Conservation (phyloP, 2,329 filamentous ascomycete genomes). For the Colletotrichum abscissum region DNA sequence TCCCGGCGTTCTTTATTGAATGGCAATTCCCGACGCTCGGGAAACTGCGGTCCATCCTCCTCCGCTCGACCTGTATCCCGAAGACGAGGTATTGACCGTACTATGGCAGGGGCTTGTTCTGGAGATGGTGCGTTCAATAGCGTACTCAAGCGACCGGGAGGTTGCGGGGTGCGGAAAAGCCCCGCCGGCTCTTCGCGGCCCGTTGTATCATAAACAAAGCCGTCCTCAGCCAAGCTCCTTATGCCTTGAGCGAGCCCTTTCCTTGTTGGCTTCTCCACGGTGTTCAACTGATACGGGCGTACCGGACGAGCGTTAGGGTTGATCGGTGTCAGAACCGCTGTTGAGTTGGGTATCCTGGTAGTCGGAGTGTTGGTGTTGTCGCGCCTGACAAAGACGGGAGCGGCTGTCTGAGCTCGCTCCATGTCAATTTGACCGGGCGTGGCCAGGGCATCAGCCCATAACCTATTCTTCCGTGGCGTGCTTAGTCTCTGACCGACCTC, state of each 20-base stretch:
- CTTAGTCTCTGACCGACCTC: conserved; percentile 55
- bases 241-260: conserved; percentile 50
- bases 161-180: conserved; percentile 26
- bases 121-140: conserved; percentile 47
- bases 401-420: conserved; percentile 1
- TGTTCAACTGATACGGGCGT: conserved; percentile 40
- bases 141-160: conserved; percentile 45
- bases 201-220: conserved; percentile 43
- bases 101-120: conserved; percentile 39
- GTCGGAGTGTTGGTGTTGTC: conserved; percentile 34
- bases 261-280: conserved; percentile 32
- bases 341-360: conserved; percentile 35
- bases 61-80: conserved; percentile 35
- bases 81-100: conserved; percentile 40
- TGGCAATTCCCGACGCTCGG: conserved; percentile 55
- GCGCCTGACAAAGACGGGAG: conserved; percentile 21
- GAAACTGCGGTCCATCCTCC: conserved; percentile 45
- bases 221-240: conserved; percentile 61
- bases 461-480: conserved; percentile 53
- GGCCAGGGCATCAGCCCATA: not conserved
- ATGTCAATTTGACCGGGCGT: not conserved
- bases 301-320: conserved; percentile 46
- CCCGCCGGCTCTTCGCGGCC: conserved; percentile 29
- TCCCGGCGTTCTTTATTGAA: conserved; percentile 45
- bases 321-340: conserved; percentile 50